Base-by-base conservation (phyloP, 495 filamentous ascomycete species). In the Podospora sp. region DNA sequence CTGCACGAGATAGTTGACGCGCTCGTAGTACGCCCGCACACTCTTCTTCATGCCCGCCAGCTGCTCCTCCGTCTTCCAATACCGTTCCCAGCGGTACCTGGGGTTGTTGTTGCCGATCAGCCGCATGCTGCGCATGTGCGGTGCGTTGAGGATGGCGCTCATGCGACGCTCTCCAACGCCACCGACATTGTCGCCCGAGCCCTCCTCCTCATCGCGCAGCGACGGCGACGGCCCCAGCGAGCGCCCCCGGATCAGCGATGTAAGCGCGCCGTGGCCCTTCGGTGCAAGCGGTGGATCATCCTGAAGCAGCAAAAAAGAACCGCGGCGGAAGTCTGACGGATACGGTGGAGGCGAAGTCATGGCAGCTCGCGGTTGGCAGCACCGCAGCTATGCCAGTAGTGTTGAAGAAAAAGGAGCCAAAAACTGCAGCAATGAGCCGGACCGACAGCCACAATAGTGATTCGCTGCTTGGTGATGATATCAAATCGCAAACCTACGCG, bases 1-100 rank as follows among this genome's bases (percentile, higher is more conserved):
- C 65, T 92, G 90, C 60, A 97, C 86, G 11, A 97, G 78, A 62
- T 83, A 84, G 75, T 97, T 97, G 71, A 85, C 93, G 6, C 90
- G 86, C 75, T 93, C 88, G 75, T 97, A 94, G 78, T 95, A 96
- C 73, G 89, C 67, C 21, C 92, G 89, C 83, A 91, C 73, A 4
- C 85, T 80, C 75, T 88, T 90, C 75, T 80, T 86, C 88, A 92
- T 88, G 49, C 72, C 60, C 61, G 81, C 84, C 65, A 93, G 73
- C 75, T 92, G 78, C 21, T 88, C 85, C 21, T 90, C 84, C 4
- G 85, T 87, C 76, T 89, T 92, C 82, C 86, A 91, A 69, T 93
- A 92, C 67, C 82, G 79, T 74, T 88, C 89, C 90, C 91, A 94
- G 62, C 81, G 81, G 73, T 94, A 93, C 51, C 90, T 77, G 18